Evolutionary conservation across 495 filamentous ascomycete species (phyloP), one percentile per base, ranked within the genome.

Genomic region (Trichoderma reesei): DNA sequence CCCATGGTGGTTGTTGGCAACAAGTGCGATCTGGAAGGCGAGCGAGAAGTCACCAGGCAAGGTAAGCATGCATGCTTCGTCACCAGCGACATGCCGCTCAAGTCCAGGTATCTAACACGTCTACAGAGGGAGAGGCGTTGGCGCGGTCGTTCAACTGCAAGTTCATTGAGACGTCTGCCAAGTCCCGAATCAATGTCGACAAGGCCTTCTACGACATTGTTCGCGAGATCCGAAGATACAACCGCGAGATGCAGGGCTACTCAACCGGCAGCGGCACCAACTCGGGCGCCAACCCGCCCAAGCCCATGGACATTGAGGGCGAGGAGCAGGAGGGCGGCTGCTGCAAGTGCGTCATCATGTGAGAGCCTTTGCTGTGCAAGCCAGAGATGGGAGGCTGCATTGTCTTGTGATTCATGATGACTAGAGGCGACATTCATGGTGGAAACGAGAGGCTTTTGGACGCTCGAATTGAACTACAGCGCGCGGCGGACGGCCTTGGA

Each of bases 1-100:
- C 94, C 94, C 67, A 96, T 98, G 78, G 96, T 98, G 64, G 91
- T 98, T 9, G 95, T 98, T n/a, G 94, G 90, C 65, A 98, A 98
- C 83, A 98, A 98, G 83, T 96, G 92, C 75, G 94, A 98, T 88
- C 79, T 98, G 73, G 94, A 97, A 67, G 80, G 80, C 69, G 94
- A 98, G 76, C 83, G 94, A 66, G 88, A 90, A 67, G 94, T 98
- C 65, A 86, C 90, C 61, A 87, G 88, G 75, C 86, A 94, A 85
- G 93, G 94, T 97, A 82, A 62, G 84, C 69, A 63, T 59, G 9
- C 44, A 18, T 48, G 4, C 0, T 48, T 7, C 44, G 44, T 48
- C 44, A 48, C 20, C n/a, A n/a, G n/a, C n/a, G n/a, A n/a, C n/a
- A n/a, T n/a, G n/a, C n/a, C n/a, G n/a, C n/a, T n/a, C n/a, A n/a